phyloP scores from a whole-genome alignment of 1,284 basidiomycete genomes.

The Cutaneotrichosporon cyanovorans region DNA sequence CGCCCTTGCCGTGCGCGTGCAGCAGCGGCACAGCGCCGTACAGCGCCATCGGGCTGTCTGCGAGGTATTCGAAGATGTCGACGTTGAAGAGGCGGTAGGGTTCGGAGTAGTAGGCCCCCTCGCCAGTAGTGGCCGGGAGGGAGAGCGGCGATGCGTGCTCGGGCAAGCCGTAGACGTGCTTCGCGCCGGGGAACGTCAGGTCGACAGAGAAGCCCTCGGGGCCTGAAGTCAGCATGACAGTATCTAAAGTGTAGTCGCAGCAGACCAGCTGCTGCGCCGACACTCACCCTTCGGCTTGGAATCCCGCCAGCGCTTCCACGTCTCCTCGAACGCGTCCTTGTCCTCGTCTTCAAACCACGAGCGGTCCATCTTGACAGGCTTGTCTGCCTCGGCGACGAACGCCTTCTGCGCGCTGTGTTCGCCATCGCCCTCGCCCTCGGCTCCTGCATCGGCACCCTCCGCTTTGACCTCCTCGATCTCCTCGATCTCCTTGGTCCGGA shows the following conservation, averaged over 20 bases:
- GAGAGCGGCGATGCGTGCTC: constrained; percentile 90
- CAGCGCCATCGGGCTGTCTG: constrained; percentile 82
- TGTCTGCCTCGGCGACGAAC: constrained; percentile 39
- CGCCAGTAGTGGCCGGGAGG: constrained; percentile 63
- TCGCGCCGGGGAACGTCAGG: constrained; percentile 83
- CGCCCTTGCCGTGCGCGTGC: constrained; percentile 74
- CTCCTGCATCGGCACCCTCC: constrained; percentile 31
- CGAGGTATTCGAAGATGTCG: constrained; percentile 95
- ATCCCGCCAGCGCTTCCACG: constrained; percentile 77
- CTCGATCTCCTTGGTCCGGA: constrained; percentile 58
- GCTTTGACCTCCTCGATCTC: constrained; percentile 34
- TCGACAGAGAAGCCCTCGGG: constrained; percentile 91
- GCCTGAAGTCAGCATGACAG: constrained; percentile 54
- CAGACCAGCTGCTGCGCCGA: too few species aligned
- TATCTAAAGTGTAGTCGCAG: too few species aligned
- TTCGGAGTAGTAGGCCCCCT: constrained; percentile 63
- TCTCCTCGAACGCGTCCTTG: constrained; percentile 83
- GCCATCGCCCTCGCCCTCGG: constrained; percentile 40
- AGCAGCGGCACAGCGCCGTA: constrained; percentile 88
- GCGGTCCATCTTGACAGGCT: constrained; percentile 52
- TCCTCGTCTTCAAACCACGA: constrained; percentile 80
- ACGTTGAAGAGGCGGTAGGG: constrained; percentile 94
- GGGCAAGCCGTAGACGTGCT: constrained; percentile 88
- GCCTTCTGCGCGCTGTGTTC: constrained; percentile 52
- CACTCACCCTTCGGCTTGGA: constrained; percentile 82